phyloP scores from a whole-genome alignment of 257 asterid species.

The Cordia subcordata region DNA sequence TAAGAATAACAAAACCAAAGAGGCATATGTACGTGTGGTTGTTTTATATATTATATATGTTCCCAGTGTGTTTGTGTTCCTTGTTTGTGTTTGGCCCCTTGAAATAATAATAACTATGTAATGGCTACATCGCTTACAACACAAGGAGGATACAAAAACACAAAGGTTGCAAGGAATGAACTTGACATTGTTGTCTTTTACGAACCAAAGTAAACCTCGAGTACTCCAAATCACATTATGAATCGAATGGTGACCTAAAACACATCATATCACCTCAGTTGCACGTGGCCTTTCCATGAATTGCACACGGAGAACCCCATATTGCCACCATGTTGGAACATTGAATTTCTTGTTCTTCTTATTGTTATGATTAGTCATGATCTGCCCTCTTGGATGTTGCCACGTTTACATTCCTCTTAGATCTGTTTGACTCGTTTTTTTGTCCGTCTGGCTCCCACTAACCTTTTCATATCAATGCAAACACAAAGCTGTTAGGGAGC shows the following conservation, averaged over 20 bases:
- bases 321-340: no score
- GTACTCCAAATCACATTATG: not conserved
- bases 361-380: no score
- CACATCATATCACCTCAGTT: constrained; percentile 35
- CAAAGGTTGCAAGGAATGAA: constrained; percentile 14
- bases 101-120: constrained; percentile 9
- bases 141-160: constrained; percentile 25
- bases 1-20: constrained; percentile 9
- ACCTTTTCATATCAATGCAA: no score
- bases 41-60: no score
- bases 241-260: constrained; percentile 35
- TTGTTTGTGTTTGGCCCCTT: constrained; percentile 20
- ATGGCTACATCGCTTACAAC: constrained; percentile 29
- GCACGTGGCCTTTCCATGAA: not conserved
- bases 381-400: no score
- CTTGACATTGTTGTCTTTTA: constrained; percentile 29
- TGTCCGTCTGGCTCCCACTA: no score
- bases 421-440: no score
- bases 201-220: constrained; percentile 1
- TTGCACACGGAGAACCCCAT: no score
- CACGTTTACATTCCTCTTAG: no score
- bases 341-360: no score
- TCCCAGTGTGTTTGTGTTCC: constrained; percentile 22
- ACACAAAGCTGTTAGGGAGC: no score
- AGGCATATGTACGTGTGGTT: no score